Evolutionary conservation across 2,329 filamentous ascomycete genomes (phyloP).

Genomic region (Penicillium fuscoglaucum): DNA sequence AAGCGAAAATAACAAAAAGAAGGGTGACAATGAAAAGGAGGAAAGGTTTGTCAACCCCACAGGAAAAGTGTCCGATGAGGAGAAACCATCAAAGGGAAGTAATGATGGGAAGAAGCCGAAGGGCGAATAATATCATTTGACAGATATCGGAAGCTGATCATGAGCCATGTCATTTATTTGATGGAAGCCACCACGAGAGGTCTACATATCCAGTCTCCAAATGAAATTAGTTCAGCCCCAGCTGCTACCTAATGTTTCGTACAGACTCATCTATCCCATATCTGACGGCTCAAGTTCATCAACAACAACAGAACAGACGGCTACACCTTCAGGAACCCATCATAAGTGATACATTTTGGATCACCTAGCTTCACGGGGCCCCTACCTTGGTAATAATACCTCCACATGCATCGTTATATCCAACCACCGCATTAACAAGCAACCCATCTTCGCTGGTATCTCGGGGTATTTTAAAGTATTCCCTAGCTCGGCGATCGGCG

Average conservation of each 20-base stretch:
- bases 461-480: background rate
- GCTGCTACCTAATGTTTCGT: background rate
- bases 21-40: background rate
- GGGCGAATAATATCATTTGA: background rate
- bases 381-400: background rate
- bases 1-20: background rate
- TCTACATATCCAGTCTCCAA: background rate
- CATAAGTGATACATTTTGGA: background rate
- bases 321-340: background rate
- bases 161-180: constrained; percentile 1
- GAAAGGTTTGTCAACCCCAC: background rate
- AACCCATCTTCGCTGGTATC: background rate
- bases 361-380: background rate
- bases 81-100: background rate
- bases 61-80: background rate
- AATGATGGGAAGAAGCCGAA: background rate
- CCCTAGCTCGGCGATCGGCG: background rate
- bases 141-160: background rate
- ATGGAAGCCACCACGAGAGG: background rate
- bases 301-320: background rate
- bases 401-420: background rate
- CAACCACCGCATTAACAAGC: background rate
- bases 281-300: too few species aligned
- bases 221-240: background rate
- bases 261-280: background rate